Evolutionary conservation across 73 alveolate species (phyloP).

Genomic region (Stentor roeselii): DNA sequence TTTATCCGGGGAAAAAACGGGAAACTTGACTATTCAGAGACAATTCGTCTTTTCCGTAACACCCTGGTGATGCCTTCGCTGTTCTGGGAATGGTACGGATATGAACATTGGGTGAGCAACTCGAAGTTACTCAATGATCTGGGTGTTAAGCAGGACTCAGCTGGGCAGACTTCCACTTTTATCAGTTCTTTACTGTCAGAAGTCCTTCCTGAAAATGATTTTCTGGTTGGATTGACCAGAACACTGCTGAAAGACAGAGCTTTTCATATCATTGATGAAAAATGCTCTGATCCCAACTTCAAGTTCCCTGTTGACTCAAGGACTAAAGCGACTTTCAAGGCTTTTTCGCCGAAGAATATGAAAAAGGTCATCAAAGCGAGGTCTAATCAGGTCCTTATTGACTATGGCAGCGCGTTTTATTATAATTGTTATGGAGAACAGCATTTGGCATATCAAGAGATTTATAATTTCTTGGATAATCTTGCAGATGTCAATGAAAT

Average conservation of each 20-base stretch:
- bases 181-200: background rate
- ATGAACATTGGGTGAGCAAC: background rate
- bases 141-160: background rate
- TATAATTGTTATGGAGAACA: background rate
- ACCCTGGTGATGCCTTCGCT: slow-evolving; percentile 1
- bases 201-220: background rate
- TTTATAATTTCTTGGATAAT: background rate
- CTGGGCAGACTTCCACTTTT: background rate
- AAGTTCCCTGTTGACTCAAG: background rate
- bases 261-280: background rate
- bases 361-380: background rate
- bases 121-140: background rate
- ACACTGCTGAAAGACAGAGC: background rate
- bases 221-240: background rate
- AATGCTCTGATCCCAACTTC: background rate
- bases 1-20: background rate
- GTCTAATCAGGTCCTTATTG: background rate
- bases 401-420: background rate
- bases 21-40: background rate
- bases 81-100: slow-evolving; percentile 25
- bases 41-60: background rate
- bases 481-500: background rate
- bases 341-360: background rate
- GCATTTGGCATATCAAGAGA: background rate
- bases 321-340: background rate